Evolutionary conservation across 2,329 filamentous ascomycete species (phyloP).

Genomic region (Torrubiellomyces zombiae): DNA sequence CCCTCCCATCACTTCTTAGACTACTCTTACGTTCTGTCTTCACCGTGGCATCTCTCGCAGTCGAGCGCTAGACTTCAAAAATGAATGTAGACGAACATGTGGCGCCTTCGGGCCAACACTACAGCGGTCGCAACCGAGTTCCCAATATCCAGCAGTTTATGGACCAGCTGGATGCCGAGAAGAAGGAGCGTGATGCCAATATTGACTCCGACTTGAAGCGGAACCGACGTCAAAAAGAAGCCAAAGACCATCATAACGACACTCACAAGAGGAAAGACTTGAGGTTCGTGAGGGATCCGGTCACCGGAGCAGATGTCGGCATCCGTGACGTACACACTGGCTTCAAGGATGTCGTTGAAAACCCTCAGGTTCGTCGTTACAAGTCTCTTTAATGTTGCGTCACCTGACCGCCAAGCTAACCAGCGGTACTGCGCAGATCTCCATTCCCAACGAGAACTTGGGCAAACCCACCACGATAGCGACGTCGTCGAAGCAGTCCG

Average conservation of each 20-base stretch:
- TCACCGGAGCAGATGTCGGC: slow-evolving; percentile 69
- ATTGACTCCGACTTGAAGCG: slow-evolving; percentile 42
- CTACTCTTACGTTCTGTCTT: no score
- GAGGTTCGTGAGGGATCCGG: slow-evolving; percentile 69
- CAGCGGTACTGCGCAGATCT: slow-evolving; percentile 37
- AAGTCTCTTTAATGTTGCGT: no score
- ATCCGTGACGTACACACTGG: slow-evolving; percentile 68
- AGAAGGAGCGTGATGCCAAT: slow-evolving; percentile 54
- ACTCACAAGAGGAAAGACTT: slow-evolving; percentile 29
- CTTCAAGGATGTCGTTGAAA: slow-evolving; percentile 49
- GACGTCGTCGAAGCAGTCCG: slow-evolving; percentile 53
- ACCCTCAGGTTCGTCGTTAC: slow-evolving; percentile 54
- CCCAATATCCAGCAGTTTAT: slow-evolving; percentile 80
- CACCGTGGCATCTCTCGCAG: no score
- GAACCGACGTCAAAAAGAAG: slow-evolving; percentile 19
- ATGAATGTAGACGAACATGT: slow-evolving; percentile 24
- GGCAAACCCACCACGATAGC: slow-evolving; percentile 56
- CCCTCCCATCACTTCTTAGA: no score
- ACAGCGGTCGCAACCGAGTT: slow-evolving; percentile 68
- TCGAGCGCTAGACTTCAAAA: no score
- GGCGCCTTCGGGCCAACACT: slow-evolving; percentile 45
- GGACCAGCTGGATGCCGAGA: slow-evolving; percentile 60
- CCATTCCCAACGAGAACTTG: slow-evolving; percentile 80
- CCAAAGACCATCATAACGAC: slow-evolving; percentile 24
- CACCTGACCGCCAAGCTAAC: no score